Evolutionary conservation across 2,329 filamentous ascomycete genomes (phyloP).

Genomic region (Endoconidiophora laricicola): DNA sequence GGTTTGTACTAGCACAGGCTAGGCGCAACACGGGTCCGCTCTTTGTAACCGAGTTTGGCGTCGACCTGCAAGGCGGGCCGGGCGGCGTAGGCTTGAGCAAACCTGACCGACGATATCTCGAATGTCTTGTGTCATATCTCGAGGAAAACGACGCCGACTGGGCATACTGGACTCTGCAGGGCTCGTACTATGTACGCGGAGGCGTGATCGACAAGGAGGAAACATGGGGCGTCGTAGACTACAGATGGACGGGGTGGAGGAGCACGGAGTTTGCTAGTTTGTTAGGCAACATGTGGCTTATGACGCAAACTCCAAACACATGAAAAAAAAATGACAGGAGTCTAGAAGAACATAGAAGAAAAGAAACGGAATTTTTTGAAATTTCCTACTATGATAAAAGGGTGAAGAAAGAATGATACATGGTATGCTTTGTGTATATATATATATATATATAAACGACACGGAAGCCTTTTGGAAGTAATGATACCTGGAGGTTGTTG

Average conservation of each 20-base stretch:
- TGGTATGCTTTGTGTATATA: too few species aligned
- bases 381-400: too few species aligned
- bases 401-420: too few species aligned
- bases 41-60: slow-evolving; percentile 44
- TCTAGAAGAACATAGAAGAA: too few species aligned
- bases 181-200: slow-evolving; percentile 40
- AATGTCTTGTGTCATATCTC: slow-evolving; percentile 36
- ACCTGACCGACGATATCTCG: slow-evolving; percentile 31
- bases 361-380: too few species aligned
- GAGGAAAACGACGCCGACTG: slow-evolving; percentile 40
- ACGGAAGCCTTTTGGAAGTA: too few species aligned
- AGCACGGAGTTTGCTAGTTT: slow-evolving; percentile 22
- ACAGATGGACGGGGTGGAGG: slow-evolving; percentile 24
- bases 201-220: slow-evolving; percentile 34
- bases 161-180: slow-evolving; percentile 41
- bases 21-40: slow-evolving; percentile 34
- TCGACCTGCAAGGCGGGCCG: slow-evolving; percentile 28
- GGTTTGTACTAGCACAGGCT: slow-evolving; percentile 34
- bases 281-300: slow-evolving; percentile 24
- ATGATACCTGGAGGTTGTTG: too few species aligned
- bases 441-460: too few species aligned
- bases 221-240: slow-evolving; percentile 33
- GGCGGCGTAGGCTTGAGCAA: slow-evolving; percentile 26
- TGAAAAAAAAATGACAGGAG: not conserved
- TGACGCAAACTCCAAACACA: slow-evolving; percentile 21